These are phyloP conservation scores for Penicillium desertorum DNA, from an alignment of 495 filamentous ascomycete species.

Conservation along the genomic window DNA sequence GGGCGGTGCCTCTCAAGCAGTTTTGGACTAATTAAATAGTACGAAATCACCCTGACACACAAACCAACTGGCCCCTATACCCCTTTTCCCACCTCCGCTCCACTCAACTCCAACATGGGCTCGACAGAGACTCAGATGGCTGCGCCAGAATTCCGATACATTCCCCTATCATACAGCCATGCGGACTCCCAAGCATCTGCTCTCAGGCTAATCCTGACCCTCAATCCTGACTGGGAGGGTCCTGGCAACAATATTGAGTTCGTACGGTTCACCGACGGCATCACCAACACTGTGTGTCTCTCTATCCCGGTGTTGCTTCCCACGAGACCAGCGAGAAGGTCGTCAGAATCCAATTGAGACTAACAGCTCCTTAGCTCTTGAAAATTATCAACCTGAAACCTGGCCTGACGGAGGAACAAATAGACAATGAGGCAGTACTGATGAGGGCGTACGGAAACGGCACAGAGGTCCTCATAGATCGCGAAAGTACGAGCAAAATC, in stretches of 20 bases:
- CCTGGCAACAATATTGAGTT: conserved; percentile 78
- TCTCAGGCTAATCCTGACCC: conserved; percentile 70
- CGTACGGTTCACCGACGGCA: conserved; percentile 91
- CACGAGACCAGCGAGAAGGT: not conserved
- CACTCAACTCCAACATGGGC: conserved; percentile 28
- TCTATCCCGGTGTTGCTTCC: conserved; percentile 8
- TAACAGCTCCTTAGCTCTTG: conserved; percentile 55
- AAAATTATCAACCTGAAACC: conserved; percentile 83
- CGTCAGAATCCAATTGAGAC: conserved; percentile 1
- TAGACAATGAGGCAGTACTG: conserved; percentile 85
- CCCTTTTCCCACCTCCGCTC: conserved; percentile 7
- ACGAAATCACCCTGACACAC: not conserved
- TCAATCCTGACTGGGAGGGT: conserved; percentile 81
- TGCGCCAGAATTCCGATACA: conserved; percentile 47
- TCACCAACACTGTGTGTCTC: conserved; percentile 84
- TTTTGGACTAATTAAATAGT: not conserved
- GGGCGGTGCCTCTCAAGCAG: not conserved
- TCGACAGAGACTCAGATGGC: conserved; percentile 26
- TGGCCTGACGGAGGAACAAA: conserved; percentile 70
- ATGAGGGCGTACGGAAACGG: conserved; percentile 93
- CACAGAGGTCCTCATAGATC: conserved; percentile 93
- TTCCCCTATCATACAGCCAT: conserved; percentile 74
- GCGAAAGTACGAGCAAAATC: conserved; percentile 68
- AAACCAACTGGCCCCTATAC: not conserved
- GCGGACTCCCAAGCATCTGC: conserved; percentile 74